Base-by-base conservation (phyloP, 2,329 filamentous ascomycete genomes). In the Clarireedia hainanense region DNA sequence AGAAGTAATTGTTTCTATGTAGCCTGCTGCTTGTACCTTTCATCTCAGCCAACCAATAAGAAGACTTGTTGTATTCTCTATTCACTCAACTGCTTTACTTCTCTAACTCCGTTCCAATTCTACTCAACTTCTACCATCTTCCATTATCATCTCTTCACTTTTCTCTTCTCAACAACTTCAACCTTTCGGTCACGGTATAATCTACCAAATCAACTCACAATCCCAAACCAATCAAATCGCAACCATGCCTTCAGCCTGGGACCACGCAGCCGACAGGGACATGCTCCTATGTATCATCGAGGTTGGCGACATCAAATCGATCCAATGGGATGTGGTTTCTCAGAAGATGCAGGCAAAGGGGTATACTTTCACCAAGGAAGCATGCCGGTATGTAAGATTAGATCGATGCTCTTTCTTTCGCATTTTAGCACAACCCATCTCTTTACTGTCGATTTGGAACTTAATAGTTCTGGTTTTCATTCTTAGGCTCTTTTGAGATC, bases 261-360 rank as follows among this genome's bases (percentile, higher is more conserved):
- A 66, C 24, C 47, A 62, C 23, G 54, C 54, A 6, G 61, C 66
- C 12, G 66, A 69, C 47, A 59, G 57, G 30, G 62, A 67, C 48
- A 55, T 69, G n/a, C 61, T 69, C 12, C 59, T 69, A 2, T 54
- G 61, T 1, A 65, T 69, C 36, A 66, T 69, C 30, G 64, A 64
- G 3, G 59, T 58, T 15, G 61, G 60, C n/a, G 48, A 58, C 12
- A 39, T 67, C 2, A 64, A 62, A 26, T 40, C 52, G 6, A 63
- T 66, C 23, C 50, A 60, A 7, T 69, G 67, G 67, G 49, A 55
- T 5, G 49, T 27, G 1, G 61, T 68, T 14, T 39, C 66, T 5
- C 52, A 30, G 0, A 54, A 52, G 24, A 62, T 69, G 58, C n/a
- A 49, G 1, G 17, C 34, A 6, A 64, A 65, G 43, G 60, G 60